Percentiles rank a stretch among this genome's conserved stretches.
phyloP scores from a whole-genome alignment of 257 asterid genomes.

The Solanum rostratum region DNA sequence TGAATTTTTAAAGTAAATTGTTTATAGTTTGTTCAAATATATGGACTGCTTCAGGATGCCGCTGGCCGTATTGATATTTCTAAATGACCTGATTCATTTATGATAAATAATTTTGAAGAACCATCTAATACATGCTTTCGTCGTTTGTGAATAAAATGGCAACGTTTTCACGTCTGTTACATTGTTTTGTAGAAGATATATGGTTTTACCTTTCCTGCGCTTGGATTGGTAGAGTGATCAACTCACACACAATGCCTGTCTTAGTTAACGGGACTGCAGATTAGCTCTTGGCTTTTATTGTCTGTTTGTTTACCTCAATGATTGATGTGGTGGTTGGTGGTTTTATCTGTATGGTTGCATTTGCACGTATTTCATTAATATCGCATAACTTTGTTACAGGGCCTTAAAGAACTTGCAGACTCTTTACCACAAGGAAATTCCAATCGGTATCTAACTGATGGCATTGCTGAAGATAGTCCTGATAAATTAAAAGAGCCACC shows the following conservation, averaged over 20 bases:
- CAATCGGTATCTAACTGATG: slow-evolving; percentile 24
- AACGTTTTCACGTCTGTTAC: neutral
- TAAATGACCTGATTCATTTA: neutral
- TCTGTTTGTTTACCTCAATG: neutral
- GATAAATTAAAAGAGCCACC: slow-evolving; percentile 18
- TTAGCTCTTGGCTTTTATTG: neutral
- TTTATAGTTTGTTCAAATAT: neutral
- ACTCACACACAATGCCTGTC: neutral
- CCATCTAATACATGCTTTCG: neutral
- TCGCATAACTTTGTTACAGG: slow-evolving; percentile 23
- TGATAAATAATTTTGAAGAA: neutral
- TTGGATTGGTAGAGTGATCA: neutral
- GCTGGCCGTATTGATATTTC: neutral
- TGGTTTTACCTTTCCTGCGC: neutral
- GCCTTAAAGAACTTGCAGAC: slow-evolving; percentile 58
- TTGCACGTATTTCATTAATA: neutral
- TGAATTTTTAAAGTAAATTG: neutral
- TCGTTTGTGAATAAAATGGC: neutral
- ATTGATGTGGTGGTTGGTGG: neutral
- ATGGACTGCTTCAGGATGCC: neutral
- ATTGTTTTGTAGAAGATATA: neutral
- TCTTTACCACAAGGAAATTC: slow-evolving; percentile 14
- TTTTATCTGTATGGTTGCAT: neutral
- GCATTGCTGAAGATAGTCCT: slow-evolving; percentile 13
- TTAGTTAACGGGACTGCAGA: neutral